phyloP scores from a whole-genome alignment of 2,329 filamentous ascomycete genomes.

The Ophiostoma quercus region DNA sequence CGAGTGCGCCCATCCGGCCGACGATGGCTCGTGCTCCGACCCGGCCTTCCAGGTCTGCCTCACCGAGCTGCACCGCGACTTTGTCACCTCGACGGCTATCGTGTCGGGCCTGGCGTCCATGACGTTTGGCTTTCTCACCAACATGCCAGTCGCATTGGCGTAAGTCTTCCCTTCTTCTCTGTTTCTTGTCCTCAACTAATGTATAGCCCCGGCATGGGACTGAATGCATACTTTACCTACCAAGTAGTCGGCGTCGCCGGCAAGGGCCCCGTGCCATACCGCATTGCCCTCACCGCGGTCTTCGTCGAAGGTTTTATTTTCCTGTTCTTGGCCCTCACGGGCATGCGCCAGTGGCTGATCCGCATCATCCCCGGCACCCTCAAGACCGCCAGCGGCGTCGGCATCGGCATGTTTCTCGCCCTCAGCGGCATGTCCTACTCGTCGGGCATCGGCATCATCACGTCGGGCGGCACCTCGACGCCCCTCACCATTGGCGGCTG shows the following conservation, averaged over 20 bases:
- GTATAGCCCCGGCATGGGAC: slow-evolving; percentile 58
- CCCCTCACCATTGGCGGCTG: slow-evolving; percentile 76
- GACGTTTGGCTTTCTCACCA: slow-evolving; percentile 73
- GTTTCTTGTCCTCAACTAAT: slow-evolving; percentile 18
- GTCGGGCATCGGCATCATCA: slow-evolving; percentile 76
- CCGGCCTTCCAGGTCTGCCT: slow-evolving; percentile 18
- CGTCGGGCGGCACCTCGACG: slow-evolving; percentile 57
- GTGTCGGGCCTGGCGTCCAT: slow-evolving; percentile 70
- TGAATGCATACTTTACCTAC: slow-evolving; percentile 64
- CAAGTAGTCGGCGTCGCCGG: slow-evolving; percentile 60
- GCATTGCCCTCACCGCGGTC: slow-evolving; percentile 57
- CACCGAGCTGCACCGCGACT: slow-evolving; percentile 62
- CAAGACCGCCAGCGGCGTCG: slow-evolving; percentile 61
- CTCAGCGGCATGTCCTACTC: slow-evolving; percentile 67
- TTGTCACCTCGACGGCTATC: slow-evolving; percentile 79
- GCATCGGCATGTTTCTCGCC: slow-evolving; percentile 60
- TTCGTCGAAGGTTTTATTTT: slow-evolving; percentile 63
- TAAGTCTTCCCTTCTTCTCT: slow-evolving; percentile 38
- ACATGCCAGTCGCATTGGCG: slow-evolving; percentile 72
- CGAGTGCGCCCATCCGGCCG: slow-evolving; percentile 44
- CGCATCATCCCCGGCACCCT: slow-evolving; percentile 59
- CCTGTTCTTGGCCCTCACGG: slow-evolving; percentile 58
- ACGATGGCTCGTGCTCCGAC: slow-evolving; percentile 33
- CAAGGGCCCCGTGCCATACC: slow-evolving; percentile 52
- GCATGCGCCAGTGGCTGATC: slow-evolving; percentile 68